Evolutionary conservation across 2,329 filamentous ascomycete species (phyloP).

Genomic region (Aspergillus jensenii): DNA sequence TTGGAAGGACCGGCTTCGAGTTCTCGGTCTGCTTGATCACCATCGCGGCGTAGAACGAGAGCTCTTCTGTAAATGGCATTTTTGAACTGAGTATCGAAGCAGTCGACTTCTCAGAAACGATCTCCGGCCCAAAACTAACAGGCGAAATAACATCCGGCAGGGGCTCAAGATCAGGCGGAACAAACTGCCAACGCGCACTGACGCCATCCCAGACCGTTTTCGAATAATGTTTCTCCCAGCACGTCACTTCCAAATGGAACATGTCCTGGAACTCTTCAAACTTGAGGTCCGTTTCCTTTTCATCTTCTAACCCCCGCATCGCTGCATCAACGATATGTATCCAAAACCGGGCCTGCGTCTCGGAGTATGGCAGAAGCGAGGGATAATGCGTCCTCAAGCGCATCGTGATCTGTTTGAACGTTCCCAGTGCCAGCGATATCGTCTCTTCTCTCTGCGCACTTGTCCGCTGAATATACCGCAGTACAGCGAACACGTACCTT

Average conservation of each 20-base stretch:
- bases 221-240: background rate
- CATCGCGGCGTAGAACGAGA: background rate
- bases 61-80: background rate
- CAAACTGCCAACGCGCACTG: background rate
- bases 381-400: background rate
- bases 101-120: background rate
- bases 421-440: background rate
- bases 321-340: background rate
- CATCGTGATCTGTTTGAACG: background rate
- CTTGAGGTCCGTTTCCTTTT: background rate
- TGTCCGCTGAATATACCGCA: background rate
- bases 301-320: background rate
- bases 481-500: background rate
- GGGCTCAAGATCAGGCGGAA: background rate
- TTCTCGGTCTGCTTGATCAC: background rate
- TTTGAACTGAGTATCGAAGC: background rate
- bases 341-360: constrained; percentile 3
- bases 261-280: background rate
- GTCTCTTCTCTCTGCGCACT: background rate
- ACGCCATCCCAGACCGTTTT: background rate
- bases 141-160: background rate
- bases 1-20: background rate
- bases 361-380: background rate
- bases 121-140: background rate
- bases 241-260: background rate